Conservation (phyloP, 192 early-diverging fungal species). For the Backusella psychrophila region DNA sequence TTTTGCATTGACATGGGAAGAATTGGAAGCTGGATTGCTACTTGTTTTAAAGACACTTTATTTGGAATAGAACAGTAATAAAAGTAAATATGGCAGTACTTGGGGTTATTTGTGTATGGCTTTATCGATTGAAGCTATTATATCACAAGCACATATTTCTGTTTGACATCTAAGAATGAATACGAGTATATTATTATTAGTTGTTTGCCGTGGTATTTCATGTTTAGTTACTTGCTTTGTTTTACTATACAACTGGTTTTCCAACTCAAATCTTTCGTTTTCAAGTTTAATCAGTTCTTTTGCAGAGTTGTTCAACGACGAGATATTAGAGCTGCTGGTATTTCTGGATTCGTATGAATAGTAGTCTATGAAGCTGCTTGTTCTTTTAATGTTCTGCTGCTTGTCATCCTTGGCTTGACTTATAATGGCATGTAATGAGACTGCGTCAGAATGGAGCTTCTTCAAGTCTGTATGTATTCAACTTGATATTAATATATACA, state of each 20-base stretch:
- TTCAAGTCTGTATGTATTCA: not conserved
- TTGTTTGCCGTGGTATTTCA: not conserved
- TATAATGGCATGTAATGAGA: not conserved
- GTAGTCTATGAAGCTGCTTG: not conserved
- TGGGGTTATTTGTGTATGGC: not conserved
- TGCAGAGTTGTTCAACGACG: not conserved
- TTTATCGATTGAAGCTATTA: not conserved
- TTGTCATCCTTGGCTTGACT: not conserved
- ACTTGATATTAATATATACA: not conserved
- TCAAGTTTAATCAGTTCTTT: not conserved
- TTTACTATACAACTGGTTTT: not conserved
- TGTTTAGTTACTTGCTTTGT: not conserved
- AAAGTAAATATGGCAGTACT: not conserved
- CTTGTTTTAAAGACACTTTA: constrained; percentile 1
- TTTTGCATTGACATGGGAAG: constrained; percentile 48
- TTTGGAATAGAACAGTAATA: not conserved
- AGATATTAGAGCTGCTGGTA: not conserved
- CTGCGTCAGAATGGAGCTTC: not conserved
- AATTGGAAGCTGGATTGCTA: constrained; percentile 46
- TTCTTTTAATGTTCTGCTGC: not conserved
- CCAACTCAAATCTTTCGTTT: not conserved
- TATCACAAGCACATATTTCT: not conserved
- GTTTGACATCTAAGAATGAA: not conserved
- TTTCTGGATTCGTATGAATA: not conserved
- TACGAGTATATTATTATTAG: not conserved